Conservation (phyloP, 176 grass and related monocot genomes). For the Musa itinerans region DNA sequence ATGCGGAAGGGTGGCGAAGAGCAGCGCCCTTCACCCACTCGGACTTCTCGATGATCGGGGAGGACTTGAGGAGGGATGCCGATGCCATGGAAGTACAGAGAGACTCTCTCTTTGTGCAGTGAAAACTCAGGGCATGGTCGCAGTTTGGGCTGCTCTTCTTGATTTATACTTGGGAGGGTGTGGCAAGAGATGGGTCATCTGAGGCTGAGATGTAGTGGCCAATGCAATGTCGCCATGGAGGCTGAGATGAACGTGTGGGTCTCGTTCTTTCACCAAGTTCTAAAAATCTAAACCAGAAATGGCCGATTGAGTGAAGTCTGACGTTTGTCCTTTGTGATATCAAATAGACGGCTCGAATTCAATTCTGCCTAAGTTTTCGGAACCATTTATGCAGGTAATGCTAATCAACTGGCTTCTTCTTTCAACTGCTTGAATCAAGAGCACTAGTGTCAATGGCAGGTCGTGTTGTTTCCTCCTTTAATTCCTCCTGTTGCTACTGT, state of each 20-base stretch:
- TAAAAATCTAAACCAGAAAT: not conserved
- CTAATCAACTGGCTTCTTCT: too few relatives aligned
- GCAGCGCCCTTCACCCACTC: conserved; percentile 19
- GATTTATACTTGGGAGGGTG: not conserved
- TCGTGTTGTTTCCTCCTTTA: too few relatives aligned
- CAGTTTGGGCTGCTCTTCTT: not conserved
- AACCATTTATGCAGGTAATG: too few relatives aligned
- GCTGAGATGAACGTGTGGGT: not conserved
- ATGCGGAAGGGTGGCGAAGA: conserved; percentile 1
- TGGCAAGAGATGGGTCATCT: conserved; percentile 14
- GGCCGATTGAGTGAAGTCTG: too few relatives aligned
- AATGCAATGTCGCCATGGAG: conserved; percentile 7
- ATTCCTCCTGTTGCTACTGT: too few relatives aligned
- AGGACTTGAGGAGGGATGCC: conserved; percentile 32
- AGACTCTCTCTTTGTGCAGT: not conserved
- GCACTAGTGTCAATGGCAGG: too few relatives aligned
- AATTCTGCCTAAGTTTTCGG: too few relatives aligned
- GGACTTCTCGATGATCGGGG: conserved; percentile 22
- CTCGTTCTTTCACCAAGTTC: not conserved
- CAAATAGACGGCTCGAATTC: too few relatives aligned
- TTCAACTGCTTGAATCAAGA: too few relatives aligned
- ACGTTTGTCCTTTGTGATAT: too few relatives aligned
- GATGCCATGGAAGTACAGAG: conserved; percentile 28
- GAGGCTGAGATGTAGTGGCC: conserved; percentile 29
- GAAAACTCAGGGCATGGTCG: not conserved